These are phyloP conservation scores for Eremothecium sinecaudum DNA, from an alignment of 1,139 yeast species.

Conservation along the genomic window DNA sequence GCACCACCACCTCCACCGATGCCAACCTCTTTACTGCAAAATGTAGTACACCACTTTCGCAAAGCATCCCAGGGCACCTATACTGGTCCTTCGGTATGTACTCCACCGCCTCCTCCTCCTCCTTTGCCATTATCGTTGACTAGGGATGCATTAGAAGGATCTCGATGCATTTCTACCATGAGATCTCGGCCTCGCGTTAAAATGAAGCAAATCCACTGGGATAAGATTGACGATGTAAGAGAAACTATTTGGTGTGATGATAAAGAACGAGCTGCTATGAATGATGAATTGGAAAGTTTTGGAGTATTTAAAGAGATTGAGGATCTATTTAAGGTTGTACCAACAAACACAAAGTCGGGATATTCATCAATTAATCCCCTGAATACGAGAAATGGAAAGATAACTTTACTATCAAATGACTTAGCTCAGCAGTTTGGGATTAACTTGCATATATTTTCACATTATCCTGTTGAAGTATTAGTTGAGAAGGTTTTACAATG, in stretches of 20 bases:
- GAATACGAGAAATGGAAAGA: constrained; percentile 29
- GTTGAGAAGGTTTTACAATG: constrained; percentile 61
- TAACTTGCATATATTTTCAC: constrained; percentile 71
- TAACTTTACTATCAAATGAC: constrained; percentile 66
- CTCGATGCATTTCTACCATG: neutral
- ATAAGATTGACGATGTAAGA: constrained; percentile 58
- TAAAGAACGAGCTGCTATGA: constrained; percentile 42
- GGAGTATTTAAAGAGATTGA: constrained; percentile 80
- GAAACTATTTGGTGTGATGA: constrained; percentile 74
- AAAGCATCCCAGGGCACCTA: constrained; percentile 1
- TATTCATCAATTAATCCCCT: neutral
- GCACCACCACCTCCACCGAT: constrained; percentile 11
- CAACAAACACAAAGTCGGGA: constrained; percentile 42
- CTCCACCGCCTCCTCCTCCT: constrained; percentile 19
- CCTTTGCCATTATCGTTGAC: constrained; percentile 11
- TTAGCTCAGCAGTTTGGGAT: constrained; percentile 87
- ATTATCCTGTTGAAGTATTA: constrained; percentile 50
- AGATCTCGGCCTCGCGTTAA: constrained; percentile 25
- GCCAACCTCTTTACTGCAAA: constrained; percentile 4
- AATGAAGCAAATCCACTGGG: constrained; percentile 95
- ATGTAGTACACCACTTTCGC: neutral
- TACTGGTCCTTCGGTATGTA: constrained; percentile 4
- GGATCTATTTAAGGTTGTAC: constrained; percentile 43
- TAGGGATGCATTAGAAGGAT: neutral
- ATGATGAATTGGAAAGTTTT: constrained; percentile 43